phyloP scores from a whole-genome alignment of 257 asterid species.

The Nicotiana tabacum region DNA sequence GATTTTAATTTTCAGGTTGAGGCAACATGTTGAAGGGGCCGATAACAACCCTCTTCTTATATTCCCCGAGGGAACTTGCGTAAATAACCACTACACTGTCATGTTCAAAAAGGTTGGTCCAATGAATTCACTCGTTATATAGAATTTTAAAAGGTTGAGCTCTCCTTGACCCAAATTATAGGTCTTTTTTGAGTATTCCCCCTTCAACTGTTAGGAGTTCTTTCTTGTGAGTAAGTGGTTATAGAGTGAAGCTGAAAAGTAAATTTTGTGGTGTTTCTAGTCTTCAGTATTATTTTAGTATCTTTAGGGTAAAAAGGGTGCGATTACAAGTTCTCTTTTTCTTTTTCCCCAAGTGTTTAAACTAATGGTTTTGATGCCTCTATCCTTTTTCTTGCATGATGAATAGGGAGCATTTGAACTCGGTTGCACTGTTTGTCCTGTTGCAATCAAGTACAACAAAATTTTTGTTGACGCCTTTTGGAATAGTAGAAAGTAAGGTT shows the following conservation, averaged over 20 bases:
- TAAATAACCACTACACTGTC: slow-evolving; percentile 90
- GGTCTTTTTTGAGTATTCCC: not conserved
- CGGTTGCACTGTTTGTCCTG: slow-evolving; percentile 90
- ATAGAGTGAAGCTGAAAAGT: not conserved
- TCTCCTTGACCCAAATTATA: not conserved
- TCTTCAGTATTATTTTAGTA: not conserved
- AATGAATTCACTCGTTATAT: too few species aligned
- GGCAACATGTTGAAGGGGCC: slow-evolving; percentile 84
- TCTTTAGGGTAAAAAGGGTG: not conserved
- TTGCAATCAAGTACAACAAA: slow-evolving; percentile 95
- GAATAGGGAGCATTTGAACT: slow-evolving; percentile 95
- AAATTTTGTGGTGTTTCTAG: not conserved
- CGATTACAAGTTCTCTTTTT: not conserved
- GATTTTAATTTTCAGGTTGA: slow-evolving; percentile 50
- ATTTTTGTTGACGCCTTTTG: slow-evolving; percentile 97
- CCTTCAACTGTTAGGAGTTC: not conserved
- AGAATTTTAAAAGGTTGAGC: not conserved
- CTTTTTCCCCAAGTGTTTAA: not conserved
- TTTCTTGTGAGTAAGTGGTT: not conserved
- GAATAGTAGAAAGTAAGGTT: slow-evolving; percentile 81
- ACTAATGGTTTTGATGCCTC: not conserved
- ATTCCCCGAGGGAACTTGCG: slow-evolving; percentile 99
- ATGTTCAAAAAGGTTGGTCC: slow-evolving; percentile 88
- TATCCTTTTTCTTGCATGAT: slow-evolving; percentile 15
- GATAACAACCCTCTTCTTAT: slow-evolving; percentile 97